These are phyloP conservation scores for Passiflora organensis DNA, from an alignment of 345 rosid species.

Conservation along the genomic window DNA sequence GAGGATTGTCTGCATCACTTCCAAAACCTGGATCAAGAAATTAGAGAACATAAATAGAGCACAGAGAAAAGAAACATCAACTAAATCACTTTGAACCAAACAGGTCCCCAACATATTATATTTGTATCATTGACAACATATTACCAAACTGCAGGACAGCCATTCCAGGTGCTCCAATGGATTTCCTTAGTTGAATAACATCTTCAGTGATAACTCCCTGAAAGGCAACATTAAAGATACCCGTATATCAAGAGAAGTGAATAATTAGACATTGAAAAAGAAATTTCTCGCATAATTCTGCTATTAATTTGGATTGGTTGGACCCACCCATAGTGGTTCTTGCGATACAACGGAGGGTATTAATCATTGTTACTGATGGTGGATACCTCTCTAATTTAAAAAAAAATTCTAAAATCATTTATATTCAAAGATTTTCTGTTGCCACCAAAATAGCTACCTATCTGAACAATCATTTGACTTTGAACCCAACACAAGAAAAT, in stretches of 20 bases:
- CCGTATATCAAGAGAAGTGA: neutral
- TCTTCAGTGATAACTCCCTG: slow-evolving; percentile 97
- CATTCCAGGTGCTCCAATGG: slow-evolving; percentile 98
- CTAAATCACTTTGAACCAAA: neutral
- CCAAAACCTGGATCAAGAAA: slow-evolving; percentile 63
- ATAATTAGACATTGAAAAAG: too few species aligned
- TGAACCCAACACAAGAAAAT: too few species aligned
- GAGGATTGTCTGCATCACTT: slow-evolving; percentile 74
- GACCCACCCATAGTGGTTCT: too few species aligned
- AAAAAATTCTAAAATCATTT: too few species aligned
- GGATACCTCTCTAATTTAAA: too few species aligned
- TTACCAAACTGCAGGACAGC: slow-evolving; percentile 97
- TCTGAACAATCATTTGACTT: too few species aligned
- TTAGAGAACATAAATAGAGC: neutral
- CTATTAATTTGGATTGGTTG: too few species aligned
- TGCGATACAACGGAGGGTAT: too few species aligned
- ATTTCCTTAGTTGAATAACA: slow-evolving; percentile 76
- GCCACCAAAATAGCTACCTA: too few species aligned
- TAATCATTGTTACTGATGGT: too few species aligned
- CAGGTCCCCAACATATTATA: neutral
- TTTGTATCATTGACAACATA: neutral
- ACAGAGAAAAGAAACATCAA: slow-evolving; percentile 3
- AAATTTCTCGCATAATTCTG: slow-evolving; percentile 1
- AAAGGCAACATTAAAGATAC: slow-evolving; percentile 2
- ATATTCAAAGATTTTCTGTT: too few species aligned